Percentiles rank a stretch among this genome's conserved stretches.
Evolutionary conservation across 208 protist species (phyloP).

Genomic region (Ichthyophonus hoferi): DNA sequence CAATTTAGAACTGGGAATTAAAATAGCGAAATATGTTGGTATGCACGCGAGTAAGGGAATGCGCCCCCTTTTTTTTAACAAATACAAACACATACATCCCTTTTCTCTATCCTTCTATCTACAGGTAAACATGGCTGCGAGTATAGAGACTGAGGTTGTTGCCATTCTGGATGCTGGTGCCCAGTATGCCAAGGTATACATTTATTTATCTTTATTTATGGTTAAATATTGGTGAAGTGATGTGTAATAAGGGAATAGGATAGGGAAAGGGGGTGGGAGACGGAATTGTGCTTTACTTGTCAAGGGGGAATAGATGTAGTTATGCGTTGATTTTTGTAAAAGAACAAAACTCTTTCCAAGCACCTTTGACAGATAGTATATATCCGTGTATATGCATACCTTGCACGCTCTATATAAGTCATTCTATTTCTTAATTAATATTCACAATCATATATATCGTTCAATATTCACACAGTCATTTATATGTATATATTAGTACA

Average conservation of each 20-base stretch:
- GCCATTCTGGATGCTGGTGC: conserved; percentile 89
- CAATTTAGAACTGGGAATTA: neutral
- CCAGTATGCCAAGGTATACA: conserved; percentile 86
- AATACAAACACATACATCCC: neutral
- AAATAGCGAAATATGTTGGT: neutral
- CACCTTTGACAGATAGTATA: too few relatives aligned
- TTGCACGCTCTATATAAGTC: neutral
- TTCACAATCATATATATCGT: neutral
- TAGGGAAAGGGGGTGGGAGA: too few relatives aligned
- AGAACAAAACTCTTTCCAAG: too few relatives aligned
- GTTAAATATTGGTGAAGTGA: too few relatives aligned
- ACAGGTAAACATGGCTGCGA: neutral
- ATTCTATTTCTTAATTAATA: neutral
- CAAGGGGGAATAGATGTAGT: too few relatives aligned
- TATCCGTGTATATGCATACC: neutral
- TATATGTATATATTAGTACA: neutral
- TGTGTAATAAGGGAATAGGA: too few relatives aligned
- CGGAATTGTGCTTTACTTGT: too few relatives aligned
- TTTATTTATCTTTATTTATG: too few relatives aligned
- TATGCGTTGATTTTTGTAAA: too few relatives aligned
- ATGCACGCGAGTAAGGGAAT: neutral
- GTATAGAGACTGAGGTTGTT: conserved; percentile 48
- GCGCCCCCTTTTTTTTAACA: neutral
- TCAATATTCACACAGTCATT: neutral
- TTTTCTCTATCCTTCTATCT: neutral